phyloP scores from a whole-genome alignment of 306 rosid species.

The Pterocarpus santalinus region DNA sequence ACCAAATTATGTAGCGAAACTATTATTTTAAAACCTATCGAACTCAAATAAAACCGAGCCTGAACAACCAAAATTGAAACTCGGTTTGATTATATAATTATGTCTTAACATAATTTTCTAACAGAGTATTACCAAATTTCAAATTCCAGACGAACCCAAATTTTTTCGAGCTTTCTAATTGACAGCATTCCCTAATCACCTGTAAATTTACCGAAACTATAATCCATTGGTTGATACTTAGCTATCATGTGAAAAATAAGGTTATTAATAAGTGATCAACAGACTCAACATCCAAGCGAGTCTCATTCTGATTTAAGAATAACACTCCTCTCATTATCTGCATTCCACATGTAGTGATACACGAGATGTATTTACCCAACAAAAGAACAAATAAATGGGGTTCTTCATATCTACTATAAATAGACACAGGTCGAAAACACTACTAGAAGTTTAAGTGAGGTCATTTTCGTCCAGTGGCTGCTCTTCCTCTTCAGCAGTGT shows the following conservation, averaged over 20 bases:
- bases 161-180: neutral
- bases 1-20: no score
- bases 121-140: neutral
- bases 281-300: neutral
- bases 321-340: conserved; percentile 7
- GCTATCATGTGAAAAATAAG: neutral
- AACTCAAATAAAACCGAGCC: no score
- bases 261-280: conserved; percentile 9
- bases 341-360: conserved; percentile 1
- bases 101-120: no score
- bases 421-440: neutral
- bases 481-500: conserved; percentile 56
- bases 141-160: neutral
- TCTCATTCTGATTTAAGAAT: conserved; percentile 10
- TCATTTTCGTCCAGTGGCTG: conserved; percentile 85
- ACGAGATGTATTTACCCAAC: neutral
- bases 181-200: neutral
- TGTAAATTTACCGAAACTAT: neutral
- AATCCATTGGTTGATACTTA: neutral
- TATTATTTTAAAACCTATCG: no score
- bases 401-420: conserved; percentile 21
- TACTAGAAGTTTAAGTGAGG: conserved; percentile 63
- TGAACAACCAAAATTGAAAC: no score
- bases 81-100: no score
- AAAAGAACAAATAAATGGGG: conserved; percentile 26